Evolutionary conservation across 495 filamentous ascomycete genomes (phyloP).

Genomic region (Endocarpon pusillum): DNA sequence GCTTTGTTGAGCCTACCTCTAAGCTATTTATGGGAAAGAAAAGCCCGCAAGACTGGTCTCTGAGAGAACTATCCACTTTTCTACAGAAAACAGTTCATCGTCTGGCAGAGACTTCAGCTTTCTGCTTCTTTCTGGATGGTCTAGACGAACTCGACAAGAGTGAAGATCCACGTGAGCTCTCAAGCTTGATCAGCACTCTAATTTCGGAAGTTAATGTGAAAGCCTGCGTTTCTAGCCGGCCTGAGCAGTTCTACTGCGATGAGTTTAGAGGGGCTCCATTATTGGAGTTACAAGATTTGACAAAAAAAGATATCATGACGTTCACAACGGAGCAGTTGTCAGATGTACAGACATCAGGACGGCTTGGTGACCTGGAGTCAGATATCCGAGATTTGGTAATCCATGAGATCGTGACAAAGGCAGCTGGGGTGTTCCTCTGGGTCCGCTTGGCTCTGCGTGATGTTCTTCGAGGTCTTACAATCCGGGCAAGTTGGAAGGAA

Average conservation of each 20-base stretch:
- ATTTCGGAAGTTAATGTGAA: constrained; percentile 16
- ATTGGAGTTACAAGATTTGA: constrained; percentile 5
- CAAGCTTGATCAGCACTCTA: constrained; percentile 1
- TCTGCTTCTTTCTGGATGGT: constrained; percentile 34
- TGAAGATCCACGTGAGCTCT: constrained; percentile 1
- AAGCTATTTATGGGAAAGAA: not conserved
- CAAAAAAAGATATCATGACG: constrained; percentile 1
- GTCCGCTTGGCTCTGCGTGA: not conserved
- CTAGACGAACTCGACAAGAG: constrained; percentile 25
- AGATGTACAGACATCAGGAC: not conserved
- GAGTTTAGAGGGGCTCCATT: constrained; percentile 11
- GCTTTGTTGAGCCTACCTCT: not conserved
- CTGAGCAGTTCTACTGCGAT: too few species aligned
- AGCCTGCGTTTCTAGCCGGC: constrained; percentile 32
- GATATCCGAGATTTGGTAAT: constrained; percentile 2
- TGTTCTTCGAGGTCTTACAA: not conserved
- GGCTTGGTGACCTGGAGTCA: constrained; percentile 11
- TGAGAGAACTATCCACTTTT: not conserved
- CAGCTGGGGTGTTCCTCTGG: constrained; percentile 28
- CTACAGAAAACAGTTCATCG: not conserved
- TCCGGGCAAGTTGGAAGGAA: not conserved
- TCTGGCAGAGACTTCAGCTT: not conserved
- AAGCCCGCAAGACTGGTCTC: not conserved
- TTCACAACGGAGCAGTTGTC: constrained; percentile 9
- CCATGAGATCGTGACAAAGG: constrained; percentile 13